A percentile compares a stretch with the other conserved stretches of the same genome.
These are phyloP conservation scores for Planoprotostelium fungivorum DNA, from an alignment of 78 protist genomes.

Conservation along the genomic window DNA sequence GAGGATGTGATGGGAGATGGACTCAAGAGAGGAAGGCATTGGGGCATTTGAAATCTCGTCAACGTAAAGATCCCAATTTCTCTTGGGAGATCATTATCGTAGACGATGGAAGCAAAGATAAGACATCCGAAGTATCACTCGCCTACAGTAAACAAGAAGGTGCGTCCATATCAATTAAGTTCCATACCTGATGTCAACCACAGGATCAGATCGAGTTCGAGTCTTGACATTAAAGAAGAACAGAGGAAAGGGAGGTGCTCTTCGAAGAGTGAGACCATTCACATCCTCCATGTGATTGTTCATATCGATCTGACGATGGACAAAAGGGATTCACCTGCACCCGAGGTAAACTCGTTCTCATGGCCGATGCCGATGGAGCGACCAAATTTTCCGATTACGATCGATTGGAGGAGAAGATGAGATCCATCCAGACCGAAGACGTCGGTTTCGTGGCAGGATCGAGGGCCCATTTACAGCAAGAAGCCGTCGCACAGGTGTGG, in stretches of 20 bases:
- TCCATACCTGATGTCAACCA: neutral
- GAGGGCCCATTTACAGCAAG: slow-evolving; percentile 61
- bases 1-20: slow-evolving; percentile 10
- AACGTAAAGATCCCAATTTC: slow-evolving; percentile 8
- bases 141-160: slow-evolving; percentile 11
- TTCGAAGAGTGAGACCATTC: slow-evolving; percentile 32
- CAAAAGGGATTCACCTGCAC: slow-evolving; percentile 49
- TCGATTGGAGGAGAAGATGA: slow-evolving; percentile 33
- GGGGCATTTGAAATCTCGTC: slow-evolving; percentile 11
- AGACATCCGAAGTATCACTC: slow-evolving; percentile 21
- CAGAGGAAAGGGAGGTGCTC: slow-evolving; percentile 83
- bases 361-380: slow-evolving; percentile 82
- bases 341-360: slow-evolving; percentile 50
- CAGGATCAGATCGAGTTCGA: slow-evolving; percentile 26
- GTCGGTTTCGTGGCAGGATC: slow-evolving; percentile 63
- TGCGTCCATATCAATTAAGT: neutral
- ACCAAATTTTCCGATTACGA: slow-evolving; percentile 45
- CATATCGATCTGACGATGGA: too few relatives aligned
- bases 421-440: slow-evolving; percentile 15
- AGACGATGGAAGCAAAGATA: slow-evolving; percentile 71
- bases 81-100: slow-evolving; percentile 73
- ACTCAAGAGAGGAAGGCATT: slow-evolving; percentile 25
- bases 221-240: slow-evolving; percentile 25
- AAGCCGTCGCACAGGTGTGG: slow-evolving; percentile 24
- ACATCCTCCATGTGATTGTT: too few relatives aligned